Evolutionary conservation across 805 yeast genomes (phyloP).

Genomic region (Sporopachydermia lactativora): DNA sequence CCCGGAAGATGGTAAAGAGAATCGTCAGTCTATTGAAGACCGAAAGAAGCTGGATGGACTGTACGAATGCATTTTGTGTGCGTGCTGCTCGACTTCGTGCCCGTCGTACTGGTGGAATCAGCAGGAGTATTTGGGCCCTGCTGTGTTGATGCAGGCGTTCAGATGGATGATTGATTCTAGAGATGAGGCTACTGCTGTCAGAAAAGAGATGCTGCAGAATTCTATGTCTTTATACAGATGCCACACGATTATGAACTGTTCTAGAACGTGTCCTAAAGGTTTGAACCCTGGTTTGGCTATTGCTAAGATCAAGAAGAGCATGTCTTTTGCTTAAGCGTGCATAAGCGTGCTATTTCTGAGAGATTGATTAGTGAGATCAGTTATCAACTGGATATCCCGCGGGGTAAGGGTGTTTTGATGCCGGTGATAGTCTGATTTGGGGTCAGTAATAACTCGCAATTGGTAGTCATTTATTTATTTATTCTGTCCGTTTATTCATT

Average conservation of each 20-base stretch:
- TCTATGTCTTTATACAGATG: slow-evolving; percentile 97
- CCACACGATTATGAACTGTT: slow-evolving; percentile 98
- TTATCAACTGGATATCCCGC: too few species aligned
- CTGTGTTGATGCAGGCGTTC: slow-evolving; percentile 97
- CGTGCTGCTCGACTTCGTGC: slow-evolving; percentile 97
- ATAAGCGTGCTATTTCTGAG: too few species aligned
- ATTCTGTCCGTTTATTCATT: too few species aligned
- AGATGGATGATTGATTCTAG: slow-evolving; percentile 98
- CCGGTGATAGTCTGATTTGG: too few species aligned
- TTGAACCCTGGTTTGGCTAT: slow-evolving; percentile 96
- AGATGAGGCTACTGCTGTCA: slow-evolving; percentile 72
- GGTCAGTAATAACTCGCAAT: too few species aligned
- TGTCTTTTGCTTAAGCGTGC: slow-evolving; percentile 62
- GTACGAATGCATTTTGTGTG: slow-evolving; percentile 95
- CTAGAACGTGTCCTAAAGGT: slow-evolving; percentile 97
- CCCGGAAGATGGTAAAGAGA: slow-evolving; percentile 89
- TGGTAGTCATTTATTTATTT: background rate
- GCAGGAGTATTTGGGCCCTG: slow-evolving; percentile 97
- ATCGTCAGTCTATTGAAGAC: slow-evolving; percentile 80
- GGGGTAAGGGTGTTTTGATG: too few species aligned
- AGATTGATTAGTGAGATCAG: too few species aligned
- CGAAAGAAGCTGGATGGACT: slow-evolving; percentile 93
- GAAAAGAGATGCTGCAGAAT: slow-evolving; percentile 88
- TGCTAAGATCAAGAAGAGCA: slow-evolving; percentile 89
- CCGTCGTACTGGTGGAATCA: slow-evolving; percentile 99